Conservation (phyloP, 768 basidiomycete species). For the Suillus brevipes region DNA sequence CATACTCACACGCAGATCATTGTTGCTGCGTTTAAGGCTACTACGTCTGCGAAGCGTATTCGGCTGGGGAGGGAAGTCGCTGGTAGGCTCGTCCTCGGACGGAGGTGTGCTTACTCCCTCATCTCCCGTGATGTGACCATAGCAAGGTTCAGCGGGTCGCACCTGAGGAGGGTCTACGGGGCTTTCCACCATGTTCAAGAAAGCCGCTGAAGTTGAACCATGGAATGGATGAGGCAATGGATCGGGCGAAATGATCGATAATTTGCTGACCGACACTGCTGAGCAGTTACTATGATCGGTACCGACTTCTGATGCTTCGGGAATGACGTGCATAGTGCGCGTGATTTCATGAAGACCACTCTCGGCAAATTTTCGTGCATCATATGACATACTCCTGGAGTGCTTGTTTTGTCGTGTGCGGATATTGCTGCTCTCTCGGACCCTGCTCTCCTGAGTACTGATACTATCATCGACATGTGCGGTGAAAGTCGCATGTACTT, state of each 20-base stretch:
- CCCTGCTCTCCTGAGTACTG: constrained; percentile 16
- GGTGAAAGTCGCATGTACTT: background rate
- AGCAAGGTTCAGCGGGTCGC: constrained; percentile 15
- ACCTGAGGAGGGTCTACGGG: constrained; percentile 24
- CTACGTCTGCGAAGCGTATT: constrained; percentile 53
- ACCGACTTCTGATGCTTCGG: constrained; percentile 27
- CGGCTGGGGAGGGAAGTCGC: constrained; percentile 30
- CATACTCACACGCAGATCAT: constrained; percentile 44
- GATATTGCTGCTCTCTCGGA: constrained; percentile 15
- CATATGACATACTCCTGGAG: constrained; percentile 19
- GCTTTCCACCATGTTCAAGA: constrained; percentile 36
- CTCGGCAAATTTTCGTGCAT: constrained; percentile 19
- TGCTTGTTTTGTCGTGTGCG: constrained; percentile 12
- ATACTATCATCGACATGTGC: constrained; percentile 13
- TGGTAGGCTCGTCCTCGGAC: constrained; percentile 35
- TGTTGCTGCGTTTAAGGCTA: constrained; percentile 60
- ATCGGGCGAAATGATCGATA: constrained; percentile 40
- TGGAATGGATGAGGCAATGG: constrained; percentile 50
- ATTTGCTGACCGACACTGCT: constrained; percentile 17
- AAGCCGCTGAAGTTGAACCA: constrained; percentile 31
- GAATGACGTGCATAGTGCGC: constrained; percentile 31
- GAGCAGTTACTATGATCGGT: constrained; percentile 18
- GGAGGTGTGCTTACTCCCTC: constrained; percentile 30
- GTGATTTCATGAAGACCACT: constrained; percentile 21
- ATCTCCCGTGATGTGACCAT: constrained; percentile 14